Percentiles rank a stretch among this genome's conserved stretches.
Conservation (phyloP, 164 flowering plant genomes). For the Nelumbo lutea region DNA sequence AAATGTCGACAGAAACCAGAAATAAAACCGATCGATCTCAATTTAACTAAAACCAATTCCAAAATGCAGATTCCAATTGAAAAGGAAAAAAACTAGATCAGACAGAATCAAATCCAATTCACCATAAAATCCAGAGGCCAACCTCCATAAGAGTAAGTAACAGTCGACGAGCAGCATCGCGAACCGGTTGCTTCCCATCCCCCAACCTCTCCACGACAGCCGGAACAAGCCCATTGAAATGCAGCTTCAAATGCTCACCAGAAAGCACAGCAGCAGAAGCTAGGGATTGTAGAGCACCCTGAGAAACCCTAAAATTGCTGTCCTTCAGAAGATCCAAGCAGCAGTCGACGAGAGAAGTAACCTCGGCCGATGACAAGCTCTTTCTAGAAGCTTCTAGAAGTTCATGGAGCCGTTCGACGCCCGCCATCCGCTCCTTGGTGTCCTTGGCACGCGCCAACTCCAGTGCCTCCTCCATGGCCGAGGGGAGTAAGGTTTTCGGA, state of each 20-base stretch:
- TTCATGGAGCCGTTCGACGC: conserved; percentile 79
- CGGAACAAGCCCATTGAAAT: conserved; percentile 88
- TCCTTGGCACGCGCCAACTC: conserved; percentile 90
- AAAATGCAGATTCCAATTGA: neutral
- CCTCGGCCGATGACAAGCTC: conserved; percentile 58
- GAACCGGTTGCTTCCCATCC: conserved; percentile 88
- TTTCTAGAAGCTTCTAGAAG: conserved; percentile 77
- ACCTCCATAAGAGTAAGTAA: conserved; percentile 98
- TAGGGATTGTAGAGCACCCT: conserved; percentile 78
- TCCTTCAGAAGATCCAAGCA: conserved; percentile 91
- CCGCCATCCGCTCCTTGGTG: conserved; percentile 99
- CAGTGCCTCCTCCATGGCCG: conserved; percentile 84
- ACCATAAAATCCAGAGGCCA: neutral
- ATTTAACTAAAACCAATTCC: neutral
- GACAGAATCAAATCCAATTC: neutral
- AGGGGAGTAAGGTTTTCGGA: conserved; percentile 20
- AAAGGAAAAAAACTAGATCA: neutral
- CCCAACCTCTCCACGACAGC: conserved; percentile 91
- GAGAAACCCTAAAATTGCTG: conserved; percentile 87
- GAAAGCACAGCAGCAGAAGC: conserved; percentile 94
- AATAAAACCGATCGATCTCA: neutral
- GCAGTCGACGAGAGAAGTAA: conserved; percentile 70
- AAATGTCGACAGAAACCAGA: neutral
- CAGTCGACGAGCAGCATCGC: conserved; percentile 86
- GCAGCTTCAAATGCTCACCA: conserved; percentile 86